Evolutionary conservation across 805 yeast genomes (phyloP).

Genomic region (Alloascoidea hylecoeti): DNA sequence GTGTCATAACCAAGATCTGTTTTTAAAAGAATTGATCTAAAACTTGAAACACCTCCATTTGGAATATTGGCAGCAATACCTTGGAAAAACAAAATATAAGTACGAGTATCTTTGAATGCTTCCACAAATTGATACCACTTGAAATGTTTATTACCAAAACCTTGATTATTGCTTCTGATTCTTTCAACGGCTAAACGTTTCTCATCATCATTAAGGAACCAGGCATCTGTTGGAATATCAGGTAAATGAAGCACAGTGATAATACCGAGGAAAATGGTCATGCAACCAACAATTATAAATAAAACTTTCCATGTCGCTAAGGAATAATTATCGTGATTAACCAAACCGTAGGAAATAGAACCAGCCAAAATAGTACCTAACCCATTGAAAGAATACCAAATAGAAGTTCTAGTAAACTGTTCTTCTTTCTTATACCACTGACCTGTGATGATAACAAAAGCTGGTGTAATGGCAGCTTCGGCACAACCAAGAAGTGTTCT

Average conservation of each 20-base stretch:
- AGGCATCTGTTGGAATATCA: conserved; percentile 33
- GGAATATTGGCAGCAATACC: conserved; percentile 25
- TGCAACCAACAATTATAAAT: conserved; percentile 40
- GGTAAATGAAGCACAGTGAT: conserved; percentile 23
- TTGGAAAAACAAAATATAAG: conserved; percentile 30
- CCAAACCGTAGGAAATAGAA: conserved; percentile 31
- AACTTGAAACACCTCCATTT: conserved; percentile 40
- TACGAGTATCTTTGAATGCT: conserved; percentile 30
- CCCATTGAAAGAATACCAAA: conserved; percentile 29
- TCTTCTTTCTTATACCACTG: conserved; percentile 37
- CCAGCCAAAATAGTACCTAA: conserved; percentile 30
- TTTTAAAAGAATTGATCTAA: conserved; percentile 24
- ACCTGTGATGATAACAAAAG: conserved; percentile 38
- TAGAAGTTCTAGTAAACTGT: conserved; percentile 29
- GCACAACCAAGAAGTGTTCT: conserved; percentile 36
- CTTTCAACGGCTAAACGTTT: conserved; percentile 33
- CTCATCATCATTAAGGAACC: conserved; percentile 31
- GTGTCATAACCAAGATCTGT: conserved; percentile 18
- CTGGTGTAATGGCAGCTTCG: conserved; percentile 42
- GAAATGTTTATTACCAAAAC: conserved; percentile 40
- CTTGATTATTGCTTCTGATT: conserved; percentile 38
- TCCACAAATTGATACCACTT: conserved; percentile 38
- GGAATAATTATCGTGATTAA: conserved; percentile 16
- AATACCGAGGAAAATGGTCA: conserved; percentile 26
- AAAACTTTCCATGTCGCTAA: conserved; percentile 33